These are phyloP conservation scores for Botrytis galanthina DNA, from an alignment of 2,329 filamentous ascomycete genomes.

Conservation along the genomic window DNA sequence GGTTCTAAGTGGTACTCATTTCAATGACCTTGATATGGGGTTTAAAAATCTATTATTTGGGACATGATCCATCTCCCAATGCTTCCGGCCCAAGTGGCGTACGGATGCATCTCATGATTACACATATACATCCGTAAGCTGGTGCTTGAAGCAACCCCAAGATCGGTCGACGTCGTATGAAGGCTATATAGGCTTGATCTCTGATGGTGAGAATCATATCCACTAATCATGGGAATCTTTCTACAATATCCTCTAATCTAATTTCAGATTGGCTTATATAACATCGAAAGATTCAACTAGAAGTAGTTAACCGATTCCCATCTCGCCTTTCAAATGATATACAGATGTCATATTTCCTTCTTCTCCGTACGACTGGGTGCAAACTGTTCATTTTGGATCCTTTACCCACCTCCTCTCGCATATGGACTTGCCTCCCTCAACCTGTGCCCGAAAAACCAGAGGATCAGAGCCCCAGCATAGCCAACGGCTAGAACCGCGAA, in stretches of 20 bases:
- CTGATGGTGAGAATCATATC: neutral
- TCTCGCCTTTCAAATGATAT: neutral
- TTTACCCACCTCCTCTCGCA: neutral
- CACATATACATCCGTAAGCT: neutral
- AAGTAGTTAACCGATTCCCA: neutral
- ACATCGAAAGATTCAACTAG: neutral
- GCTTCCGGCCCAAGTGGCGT: neutral
- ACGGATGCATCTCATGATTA: neutral
- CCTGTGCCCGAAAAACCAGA: neutral
- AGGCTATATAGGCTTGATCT: neutral
- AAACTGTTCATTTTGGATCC: neutral
- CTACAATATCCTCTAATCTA: neutral
- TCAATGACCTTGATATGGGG: neutral
- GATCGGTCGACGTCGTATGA: neutral
- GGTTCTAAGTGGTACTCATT: neutral
- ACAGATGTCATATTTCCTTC: neutral
- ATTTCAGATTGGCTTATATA: neutral
- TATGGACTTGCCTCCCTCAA: neutral
- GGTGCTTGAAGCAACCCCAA: neutral
- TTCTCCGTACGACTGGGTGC: neutral
- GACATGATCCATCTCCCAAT: neutral
- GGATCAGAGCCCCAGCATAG: neutral
- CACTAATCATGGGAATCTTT: neutral
- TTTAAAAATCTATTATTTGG: neutral
- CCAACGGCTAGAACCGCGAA: neutral